Base-by-base conservation (phyloP, 441 rosid genomes). In the Daphne laureola region DNA sequence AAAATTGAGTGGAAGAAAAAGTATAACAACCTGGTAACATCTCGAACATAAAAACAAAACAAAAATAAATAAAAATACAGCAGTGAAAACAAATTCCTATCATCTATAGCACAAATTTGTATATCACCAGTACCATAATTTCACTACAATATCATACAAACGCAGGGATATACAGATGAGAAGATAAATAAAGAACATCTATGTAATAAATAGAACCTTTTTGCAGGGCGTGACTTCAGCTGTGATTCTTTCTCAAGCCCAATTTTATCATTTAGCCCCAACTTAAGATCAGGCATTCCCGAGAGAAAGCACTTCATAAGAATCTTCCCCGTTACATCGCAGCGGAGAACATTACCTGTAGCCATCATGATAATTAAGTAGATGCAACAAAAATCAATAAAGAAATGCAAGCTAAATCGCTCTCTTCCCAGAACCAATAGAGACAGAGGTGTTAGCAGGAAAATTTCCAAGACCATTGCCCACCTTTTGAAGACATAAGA, bases 161-260 rank as follows among this genome's bases (percentile, higher is more conserved):
- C 38, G 7, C 38, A 31, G 7, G 38, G 38, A 31, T 5, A 31
- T 31, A 31, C 11, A 31, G 38, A 31, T 31, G 8, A 31, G 38
- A 31, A 31, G 38, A 31, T 31, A 31, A 21, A 31, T 31, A 31
- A 8, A 31, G 8, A 21, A 8, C 38, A 5, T 46, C 14, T 43
- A 55, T 48, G 25, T 35, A 31, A 61, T 57, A 38, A 26, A 27
- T 46, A n/a, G 44, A 52, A 93, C 99, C 99, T 93, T 73, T 90
- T 93, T 54, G 92, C 51, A 65, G 99, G 96, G 49, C 99, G 95
- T 26, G 95, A 83, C 67, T 93, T 93, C 70, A 90, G 61, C 69
- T 93, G 96, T 3, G 99, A 86, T 74, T 93, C 99, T 71, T 94
- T 94, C 81, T 94, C 99, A 26, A 94, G 96, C 65, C 99, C 99